Base-by-base conservation (phyloP, 306 rosid species). In the Cucumis cinereus region DNA sequence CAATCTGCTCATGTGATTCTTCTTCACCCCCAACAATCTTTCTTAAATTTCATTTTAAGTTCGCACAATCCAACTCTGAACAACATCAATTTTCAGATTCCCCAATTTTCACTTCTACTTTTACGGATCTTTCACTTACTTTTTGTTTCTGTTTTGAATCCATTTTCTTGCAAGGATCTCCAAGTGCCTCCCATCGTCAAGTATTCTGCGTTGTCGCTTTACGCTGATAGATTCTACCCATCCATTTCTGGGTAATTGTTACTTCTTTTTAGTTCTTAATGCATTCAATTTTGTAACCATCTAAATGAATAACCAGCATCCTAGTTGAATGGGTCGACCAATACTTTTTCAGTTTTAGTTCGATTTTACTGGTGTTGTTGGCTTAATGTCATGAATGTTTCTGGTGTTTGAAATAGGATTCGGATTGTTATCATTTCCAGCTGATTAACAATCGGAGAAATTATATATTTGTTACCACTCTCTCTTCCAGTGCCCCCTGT, bases 151-250 rank as follows among this genome's bases (percentile, higher is more conserved):
- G 24, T 17, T 47, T 69, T 4, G 45, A 77, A 19, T 69, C 1
- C 19, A 76, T 45, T 70, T 69, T 70, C 36, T 70, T 45, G 6
- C n/a, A 23, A 90, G 97, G 67, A 78, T 50, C 87, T 91, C 22
- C 80, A 85, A 49, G 84, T 87, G 67, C 5, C 81, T 60, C 90
- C 91, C 14, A 45, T 82, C 24, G 93, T 91, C 58, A 93, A 93
- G 60, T 93, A 89, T 83, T 79, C 97, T 0, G 97, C 94, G 13
- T 69, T 91, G 23, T 88, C 97, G 33, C 78, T 93, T 35, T 89
- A 89, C 79, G 83, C 82, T 17, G 93, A 91, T 84, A 84, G 93
- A 50, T 91, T 91, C 85, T 73, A 83, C 78, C 83, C 78, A 10
- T 85, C 81, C 8, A 33, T 91, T 40, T 85, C 89, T 53, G 41